Conservation (phyloP, 1,284 basidiomycete species). For the Leccinum solheimii region DNA sequence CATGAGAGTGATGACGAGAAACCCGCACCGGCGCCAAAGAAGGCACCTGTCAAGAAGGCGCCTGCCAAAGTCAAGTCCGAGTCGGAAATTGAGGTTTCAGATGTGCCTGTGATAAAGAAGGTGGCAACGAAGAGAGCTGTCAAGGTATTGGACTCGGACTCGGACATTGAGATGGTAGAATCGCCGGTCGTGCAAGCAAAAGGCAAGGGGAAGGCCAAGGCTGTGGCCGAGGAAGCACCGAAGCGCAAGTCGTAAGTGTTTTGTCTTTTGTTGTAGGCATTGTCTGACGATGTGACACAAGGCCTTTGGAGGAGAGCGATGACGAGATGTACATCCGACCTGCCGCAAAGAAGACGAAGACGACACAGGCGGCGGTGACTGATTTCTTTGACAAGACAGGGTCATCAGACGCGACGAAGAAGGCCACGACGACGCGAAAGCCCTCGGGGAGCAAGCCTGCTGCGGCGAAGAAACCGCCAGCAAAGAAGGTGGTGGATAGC, state of each 20-base stretch:
- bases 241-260: conserved; percentile 59
- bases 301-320: conserved; percentile 39
- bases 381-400: conserved; percentile 61
- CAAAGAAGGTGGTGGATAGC: conserved; percentile 39
- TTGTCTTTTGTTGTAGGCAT: background rate
- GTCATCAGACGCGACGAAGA: conserved; percentile 37
- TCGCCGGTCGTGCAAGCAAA: conserved; percentile 26
- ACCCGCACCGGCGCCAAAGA: conserved; percentile 31
- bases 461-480: conserved; percentile 43
- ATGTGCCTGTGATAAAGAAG: conserved; percentile 23
- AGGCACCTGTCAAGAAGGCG: conserved; percentile 32
- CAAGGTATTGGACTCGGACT: conserved; percentile 39
- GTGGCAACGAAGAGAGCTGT: conserved; percentile 22
- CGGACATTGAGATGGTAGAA: conserved; percentile 40
- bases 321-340: conserved; percentile 45
- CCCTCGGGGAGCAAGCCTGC: conserved; percentile 50
- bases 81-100: conserved; percentile 37
- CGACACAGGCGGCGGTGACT: conserved; percentile 47
- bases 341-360: conserved; percentile 50
- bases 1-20: conserved; percentile 36
- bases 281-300: conserved; percentile 22
- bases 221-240: conserved; percentile 31
- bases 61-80: conserved; percentile 36
- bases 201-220: conserved; percentile 40
- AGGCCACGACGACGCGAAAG: conserved; percentile 41